Percentiles rank a stretch among this genome's conserved stretches.
These are phyloP conservation scores for Pholiota microspora DNA, from an alignment of 768 basidiomycete species.

Conservation along the genomic window DNA sequence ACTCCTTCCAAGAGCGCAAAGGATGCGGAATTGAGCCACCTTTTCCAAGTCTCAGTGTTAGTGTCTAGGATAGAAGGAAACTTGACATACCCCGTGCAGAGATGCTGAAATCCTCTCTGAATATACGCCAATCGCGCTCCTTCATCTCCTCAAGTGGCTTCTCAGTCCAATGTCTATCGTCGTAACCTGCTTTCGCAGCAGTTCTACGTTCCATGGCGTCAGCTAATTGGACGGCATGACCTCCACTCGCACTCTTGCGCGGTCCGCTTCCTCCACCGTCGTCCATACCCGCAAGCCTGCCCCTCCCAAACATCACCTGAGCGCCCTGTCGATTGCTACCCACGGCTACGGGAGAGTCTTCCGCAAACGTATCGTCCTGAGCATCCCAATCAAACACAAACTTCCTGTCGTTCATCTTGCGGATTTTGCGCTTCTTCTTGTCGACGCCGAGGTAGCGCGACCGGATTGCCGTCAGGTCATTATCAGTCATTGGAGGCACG, in stretches of 20 bases:
- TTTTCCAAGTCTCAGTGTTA: conserved; percentile 25
- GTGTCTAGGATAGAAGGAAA: not conserved
- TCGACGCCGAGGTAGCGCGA: conserved; percentile 94
- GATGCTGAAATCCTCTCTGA: conserved; percentile 97
- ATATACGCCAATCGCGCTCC: conserved; percentile 98
- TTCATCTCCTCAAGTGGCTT: conserved; percentile 92
- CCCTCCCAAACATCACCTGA: conserved; percentile 86
- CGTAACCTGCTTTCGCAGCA: conserved; percentile 77
- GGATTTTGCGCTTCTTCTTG: conserved; percentile 91
- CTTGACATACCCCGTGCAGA: conserved; percentile 71
- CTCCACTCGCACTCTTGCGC: conserved; percentile 26
- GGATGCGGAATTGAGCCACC: conserved; percentile 95
- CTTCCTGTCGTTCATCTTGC: conserved; percentile 94
- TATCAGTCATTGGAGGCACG: conserved; percentile 72
- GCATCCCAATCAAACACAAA: conserved; percentile 99
- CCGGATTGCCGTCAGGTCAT: conserved; percentile 79
- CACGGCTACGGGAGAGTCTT: conserved; percentile 69
- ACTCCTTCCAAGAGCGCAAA: conserved; percentile 89
- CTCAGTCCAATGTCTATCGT: conserved; percentile 98
- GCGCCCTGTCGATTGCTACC: conserved; percentile 77
- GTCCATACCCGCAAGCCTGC: conserved; percentile 84
- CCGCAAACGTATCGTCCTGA: conserved; percentile 89
- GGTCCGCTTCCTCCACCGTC: conserved; percentile 57
- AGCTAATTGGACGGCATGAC: conserved; percentile 53
- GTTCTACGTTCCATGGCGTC: conserved; percentile 82